Conservation (phyloP, 1,284 basidiomycete genomes). For the Sporisorium reilianum region DNA sequence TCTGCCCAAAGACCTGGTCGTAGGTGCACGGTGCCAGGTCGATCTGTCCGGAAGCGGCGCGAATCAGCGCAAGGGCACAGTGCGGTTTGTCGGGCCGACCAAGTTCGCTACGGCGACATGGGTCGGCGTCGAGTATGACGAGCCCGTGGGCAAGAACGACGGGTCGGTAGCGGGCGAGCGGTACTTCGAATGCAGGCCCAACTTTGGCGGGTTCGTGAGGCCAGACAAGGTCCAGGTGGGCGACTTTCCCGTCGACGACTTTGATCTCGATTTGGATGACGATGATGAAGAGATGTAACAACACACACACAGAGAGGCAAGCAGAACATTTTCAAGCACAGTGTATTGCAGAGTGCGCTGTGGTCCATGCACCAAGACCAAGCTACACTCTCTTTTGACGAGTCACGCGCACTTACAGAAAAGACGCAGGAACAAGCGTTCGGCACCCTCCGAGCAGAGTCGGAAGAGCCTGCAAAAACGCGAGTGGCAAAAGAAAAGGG, state of each 20-base stretch:
- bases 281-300: slow-evolving; percentile 47
- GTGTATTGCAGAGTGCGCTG: background rate
- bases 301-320: background rate
- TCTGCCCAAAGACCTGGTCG: slow-evolving; percentile 72
- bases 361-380: background rate
- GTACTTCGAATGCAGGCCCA: slow-evolving; percentile 84
- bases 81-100: slow-evolving; percentile 85
- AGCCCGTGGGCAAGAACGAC: slow-evolving; percentile 94
- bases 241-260: slow-evolving; percentile 76
- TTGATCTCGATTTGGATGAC: slow-evolving; percentile 37
- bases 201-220: slow-evolving; percentile 87
- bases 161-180: slow-evolving; percentile 85
- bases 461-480: background rate
- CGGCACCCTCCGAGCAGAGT: background rate
- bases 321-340: background rate
- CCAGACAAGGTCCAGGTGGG: slow-evolving; percentile 85
- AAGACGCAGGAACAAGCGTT: background rate
- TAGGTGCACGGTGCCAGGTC: slow-evolving; percentile 84
- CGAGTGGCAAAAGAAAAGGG: background rate
- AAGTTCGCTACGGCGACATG: slow-evolving; percentile 79
- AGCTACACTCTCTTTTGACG: background rate
- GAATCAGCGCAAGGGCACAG: slow-evolving; percentile 80
- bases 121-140: slow-evolving; percentile 96
- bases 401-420: slow-evolving; percentile 1
- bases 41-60: slow-evolving; percentile 72